Percentiles rank a stretch among this genome's conserved stretches.
These are phyloP conservation scores for Fusarium piperis DNA, from an alignment of 2,329 filamentous ascomycete species.

Conservation along the genomic window DNA sequence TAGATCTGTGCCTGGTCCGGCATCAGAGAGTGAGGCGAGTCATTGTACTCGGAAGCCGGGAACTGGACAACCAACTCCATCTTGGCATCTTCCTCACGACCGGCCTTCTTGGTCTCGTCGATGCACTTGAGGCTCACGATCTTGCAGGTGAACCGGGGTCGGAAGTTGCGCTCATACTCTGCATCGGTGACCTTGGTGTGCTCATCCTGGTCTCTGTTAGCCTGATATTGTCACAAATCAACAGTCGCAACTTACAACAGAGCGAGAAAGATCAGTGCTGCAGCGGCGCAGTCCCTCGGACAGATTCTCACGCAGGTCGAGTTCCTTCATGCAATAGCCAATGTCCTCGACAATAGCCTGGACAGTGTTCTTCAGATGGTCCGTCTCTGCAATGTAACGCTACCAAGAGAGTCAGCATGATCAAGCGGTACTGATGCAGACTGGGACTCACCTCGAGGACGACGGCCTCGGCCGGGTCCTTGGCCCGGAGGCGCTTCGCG, in stretches of 20 bases:
- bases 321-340: constrained; percentile 14
- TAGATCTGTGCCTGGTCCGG: constrained; percentile 18
- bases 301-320: neutral
- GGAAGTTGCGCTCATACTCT: constrained; percentile 12
- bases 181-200: constrained; percentile 15
- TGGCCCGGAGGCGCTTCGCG: neutral
- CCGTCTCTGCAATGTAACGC: constrained; percentile 26
- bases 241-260: constrained; percentile 9
- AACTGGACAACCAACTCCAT: constrained; percentile 26
- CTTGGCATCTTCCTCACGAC: neutral
- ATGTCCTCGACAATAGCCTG: constrained; percentile 29
- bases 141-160: constrained; percentile 20
- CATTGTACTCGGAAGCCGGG: constrained; percentile 21
- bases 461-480: neutral
- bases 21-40: constrained; percentile 18
- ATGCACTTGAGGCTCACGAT: constrained; percentile 13
- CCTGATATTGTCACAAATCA: no score
- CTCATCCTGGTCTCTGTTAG: constrained; percentile 11
- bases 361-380: constrained; percentile 25
- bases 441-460: constrained; percentile 8
- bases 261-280: constrained; percentile 14
- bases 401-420: neutral
- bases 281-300: constrained; percentile 16
- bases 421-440: neutral
- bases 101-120: neutral